Conservation (phyloP, 1,139 yeast genomes). For the Yarrowia galli region DNA sequence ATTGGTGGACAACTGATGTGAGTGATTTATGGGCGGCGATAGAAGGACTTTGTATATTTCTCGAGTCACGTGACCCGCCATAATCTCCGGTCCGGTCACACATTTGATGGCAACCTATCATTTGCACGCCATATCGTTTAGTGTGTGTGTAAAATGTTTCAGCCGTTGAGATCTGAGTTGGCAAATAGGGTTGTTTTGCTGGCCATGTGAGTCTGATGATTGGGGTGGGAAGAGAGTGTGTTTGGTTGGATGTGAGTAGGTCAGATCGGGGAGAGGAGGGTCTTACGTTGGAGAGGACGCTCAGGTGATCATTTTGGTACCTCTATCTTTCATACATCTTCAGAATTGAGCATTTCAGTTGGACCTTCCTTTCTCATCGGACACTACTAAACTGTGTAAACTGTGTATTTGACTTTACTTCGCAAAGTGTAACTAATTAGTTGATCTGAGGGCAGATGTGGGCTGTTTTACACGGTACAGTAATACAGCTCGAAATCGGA, state of each 20-base stretch:
- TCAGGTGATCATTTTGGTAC: neutral
- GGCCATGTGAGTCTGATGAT: constrained; percentile 13
- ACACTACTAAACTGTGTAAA: too few species aligned
- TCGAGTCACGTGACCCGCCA: neutral
- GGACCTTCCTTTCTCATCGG: neutral
- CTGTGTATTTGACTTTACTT: constrained; percentile 10
- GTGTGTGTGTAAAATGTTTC: constrained; percentile 12
- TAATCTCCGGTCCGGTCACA: neutral
- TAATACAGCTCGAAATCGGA: too few species aligned
- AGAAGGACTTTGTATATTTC: too few species aligned
- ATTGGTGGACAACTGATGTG: too few species aligned
- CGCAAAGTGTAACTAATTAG: neutral
- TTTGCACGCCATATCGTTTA: neutral
- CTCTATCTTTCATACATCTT: too few species aligned
- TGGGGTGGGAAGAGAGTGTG: neutral
- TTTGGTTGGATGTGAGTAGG: neutral
- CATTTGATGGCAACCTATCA: constrained; percentile 6
- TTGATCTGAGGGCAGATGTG: neutral
- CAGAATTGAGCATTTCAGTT: neutral
- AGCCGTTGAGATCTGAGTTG: constrained; percentile 29
- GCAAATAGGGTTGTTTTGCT: constrained; percentile 28
- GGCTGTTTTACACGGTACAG: too few species aligned
- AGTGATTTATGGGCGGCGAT: too few species aligned
- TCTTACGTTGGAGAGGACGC: too few species aligned
- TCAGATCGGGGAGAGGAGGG: too few species aligned